Conservation (phyloP, 306 rosid species). For the Prosopis cineraria region DNA sequence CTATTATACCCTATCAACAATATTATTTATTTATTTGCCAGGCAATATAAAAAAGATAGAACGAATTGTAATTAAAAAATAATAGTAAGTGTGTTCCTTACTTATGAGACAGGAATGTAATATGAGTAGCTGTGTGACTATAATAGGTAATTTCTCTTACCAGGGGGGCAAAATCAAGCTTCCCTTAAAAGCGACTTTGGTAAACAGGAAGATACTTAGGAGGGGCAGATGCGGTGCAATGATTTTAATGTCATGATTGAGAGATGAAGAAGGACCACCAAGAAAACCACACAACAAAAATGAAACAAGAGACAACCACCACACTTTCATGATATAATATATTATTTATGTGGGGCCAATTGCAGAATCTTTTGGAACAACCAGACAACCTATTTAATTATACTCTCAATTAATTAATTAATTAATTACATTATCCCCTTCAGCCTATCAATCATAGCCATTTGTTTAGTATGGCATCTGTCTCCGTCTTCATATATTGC, state of each 20-base stretch:
- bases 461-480: neutral
- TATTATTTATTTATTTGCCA: too few species aligned
- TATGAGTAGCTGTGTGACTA: too few species aligned
- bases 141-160: too few species aligned
- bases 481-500: neutral
- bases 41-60: too few species aligned
- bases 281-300: slow-evolving; percentile 9
- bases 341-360: slow-evolving; percentile 18
- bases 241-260: slow-evolving; percentile 44
- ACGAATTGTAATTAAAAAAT: too few species aligned
- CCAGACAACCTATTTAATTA: neutral
- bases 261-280: slow-evolving; percentile 37
- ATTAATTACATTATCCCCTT: neutral
- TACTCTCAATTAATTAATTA: neutral
- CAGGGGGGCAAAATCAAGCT: too few species aligned
- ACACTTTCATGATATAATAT: slow-evolving; percentile 10
- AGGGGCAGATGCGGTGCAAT: slow-evolving; percentile 24
- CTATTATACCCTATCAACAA: too few species aligned
- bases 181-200: neutral
- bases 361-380: slow-evolving; percentile 17
- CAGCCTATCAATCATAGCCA: neutral
- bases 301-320: slow-evolving; percentile 35
- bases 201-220: neutral
- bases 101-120: too few species aligned
- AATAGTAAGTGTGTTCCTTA: too few species aligned